phyloP scores from a whole-genome alignment of 805 yeast species.

The Vanderwaltozyma tropicalis region DNA sequence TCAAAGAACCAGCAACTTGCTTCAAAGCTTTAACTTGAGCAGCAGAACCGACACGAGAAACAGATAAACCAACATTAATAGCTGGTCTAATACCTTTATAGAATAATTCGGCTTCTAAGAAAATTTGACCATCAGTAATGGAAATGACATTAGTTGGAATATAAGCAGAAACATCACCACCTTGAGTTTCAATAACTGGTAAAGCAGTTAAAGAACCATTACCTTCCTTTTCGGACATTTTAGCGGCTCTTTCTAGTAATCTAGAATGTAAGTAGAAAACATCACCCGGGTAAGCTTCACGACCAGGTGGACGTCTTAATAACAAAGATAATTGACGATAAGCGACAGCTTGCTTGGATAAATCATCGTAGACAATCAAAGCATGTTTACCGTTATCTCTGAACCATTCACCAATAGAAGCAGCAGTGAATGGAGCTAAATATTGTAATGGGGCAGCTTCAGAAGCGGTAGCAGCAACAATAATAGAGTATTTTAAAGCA shows the following conservation, averaged over 20 bases:
- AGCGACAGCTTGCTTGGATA: slow-evolving; percentile 99
- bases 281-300: slow-evolving; percentile 97
- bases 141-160: slow-evolving; percentile 97
- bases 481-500: slow-evolving; percentile 93
- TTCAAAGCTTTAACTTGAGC: slow-evolving; percentile 99
- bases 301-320: slow-evolving; percentile 95
- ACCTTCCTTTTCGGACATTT: slow-evolving; percentile 83
- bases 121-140: slow-evolving; percentile 95
- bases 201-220: slow-evolving; percentile 93
- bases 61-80: slow-evolving; percentile 98
- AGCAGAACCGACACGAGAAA: slow-evolving; percentile 99
- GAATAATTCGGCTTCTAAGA: slow-evolving; percentile 98
- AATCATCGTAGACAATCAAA: slow-evolving; percentile 92
- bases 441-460: slow-evolving; percentile 99
- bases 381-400: slow-evolving; percentile 99
- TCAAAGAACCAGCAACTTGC: slow-evolving; percentile 99
- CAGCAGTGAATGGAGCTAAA: slow-evolving; percentile 99
- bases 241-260: slow-evolving; percentile 94
- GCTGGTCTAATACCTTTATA: slow-evolving; percentile 99
- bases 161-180: slow-evolving; percentile 98
- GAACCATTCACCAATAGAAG: slow-evolving; percentile 99
- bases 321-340: slow-evolving; percentile 98
- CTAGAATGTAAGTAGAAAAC: slow-evolving; percentile 93
- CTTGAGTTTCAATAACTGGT: slow-evolving; percentile 96
- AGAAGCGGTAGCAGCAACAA: slow-evolving; percentile 99